Conservation (phyloP, 805 yeast genomes). For the Naumovozyma baii region DNA sequence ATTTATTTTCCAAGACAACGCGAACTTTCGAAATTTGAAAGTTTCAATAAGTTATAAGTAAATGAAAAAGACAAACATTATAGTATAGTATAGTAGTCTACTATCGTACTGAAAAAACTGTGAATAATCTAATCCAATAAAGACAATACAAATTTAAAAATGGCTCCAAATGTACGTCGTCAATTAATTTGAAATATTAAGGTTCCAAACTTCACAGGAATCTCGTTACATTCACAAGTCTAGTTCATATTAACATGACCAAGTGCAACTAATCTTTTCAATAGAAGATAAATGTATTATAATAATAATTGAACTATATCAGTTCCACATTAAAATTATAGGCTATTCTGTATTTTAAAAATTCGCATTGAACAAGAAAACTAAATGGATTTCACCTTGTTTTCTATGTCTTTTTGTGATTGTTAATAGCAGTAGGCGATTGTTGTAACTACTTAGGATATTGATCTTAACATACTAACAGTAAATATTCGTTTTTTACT, state of each 20-base stretch:
- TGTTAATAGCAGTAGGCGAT: constrained; percentile 34
- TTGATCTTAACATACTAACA: neutral
- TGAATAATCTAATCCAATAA: neutral
- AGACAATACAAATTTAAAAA: constrained; percentile 22
- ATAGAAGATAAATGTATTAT: too few species aligned
- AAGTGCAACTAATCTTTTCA: too few species aligned
- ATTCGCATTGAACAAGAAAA: constrained; percentile 22
- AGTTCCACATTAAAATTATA: neutral
- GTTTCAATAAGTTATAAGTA: too few species aligned
- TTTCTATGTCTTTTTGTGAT: constrained; percentile 24
- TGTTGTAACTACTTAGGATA: neutral
- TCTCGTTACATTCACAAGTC: too few species aligned
- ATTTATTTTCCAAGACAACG: too few species aligned
- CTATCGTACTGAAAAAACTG: too few species aligned
- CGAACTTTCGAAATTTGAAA: too few species aligned
- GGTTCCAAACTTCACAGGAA: too few species aligned
- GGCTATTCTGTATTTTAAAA: constrained; percentile 26
- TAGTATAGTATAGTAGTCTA: too few species aligned
- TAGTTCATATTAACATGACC: too few species aligned
- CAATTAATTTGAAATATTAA: too few species aligned
- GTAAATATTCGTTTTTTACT: constrained; percentile 8
- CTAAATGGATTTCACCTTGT: neutral
- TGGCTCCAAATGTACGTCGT: constrained; percentile 3
- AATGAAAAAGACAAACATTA: too few species aligned
- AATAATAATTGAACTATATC: neutral